phyloP scores from a whole-genome alignment of 176 grass and related monocot species.

The Eragrostis curvula region DNA sequence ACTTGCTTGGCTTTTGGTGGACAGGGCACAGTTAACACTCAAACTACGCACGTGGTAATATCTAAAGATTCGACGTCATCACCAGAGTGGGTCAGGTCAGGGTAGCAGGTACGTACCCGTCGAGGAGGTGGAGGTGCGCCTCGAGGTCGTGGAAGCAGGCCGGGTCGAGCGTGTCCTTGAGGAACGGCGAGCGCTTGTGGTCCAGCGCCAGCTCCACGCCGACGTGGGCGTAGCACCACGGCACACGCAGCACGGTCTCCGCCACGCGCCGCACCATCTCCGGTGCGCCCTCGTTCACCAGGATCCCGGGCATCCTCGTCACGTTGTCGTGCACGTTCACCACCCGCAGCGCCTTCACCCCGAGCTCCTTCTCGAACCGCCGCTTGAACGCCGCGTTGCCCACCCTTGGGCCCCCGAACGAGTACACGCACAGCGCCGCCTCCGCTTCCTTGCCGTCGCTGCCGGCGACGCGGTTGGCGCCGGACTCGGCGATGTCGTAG shows the following conservation, averaged over 20 bases:
- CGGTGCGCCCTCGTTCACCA: conserved; percentile 77
- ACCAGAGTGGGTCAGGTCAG: too few species aligned
- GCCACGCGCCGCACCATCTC: conserved; percentile 47
- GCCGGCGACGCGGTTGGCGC: conserved; percentile 23
- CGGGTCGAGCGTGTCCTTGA: conserved; percentile 73
- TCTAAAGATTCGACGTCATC: too few species aligned
- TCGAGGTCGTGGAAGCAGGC: conserved; percentile 77
- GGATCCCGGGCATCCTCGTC: conserved; percentile 72
- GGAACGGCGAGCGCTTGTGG: conserved; percentile 79
- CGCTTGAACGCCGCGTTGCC: conserved; percentile 73
- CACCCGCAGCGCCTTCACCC: conserved; percentile 74
- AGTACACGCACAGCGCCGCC: conserved; percentile 65
- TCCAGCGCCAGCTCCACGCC: conserved; percentile 73
- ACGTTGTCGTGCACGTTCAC: conserved; percentile 91
- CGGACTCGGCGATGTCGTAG: conserved; percentile 82
- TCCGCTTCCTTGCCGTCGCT: not conserved
- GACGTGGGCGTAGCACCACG: conserved; percentile 84
- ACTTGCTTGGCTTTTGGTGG: too few species aligned
- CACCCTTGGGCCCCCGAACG: conserved; percentile 77
- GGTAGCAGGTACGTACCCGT: conserved; percentile 58
- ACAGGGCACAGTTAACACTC: too few species aligned
- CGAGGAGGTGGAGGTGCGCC: conserved; percentile 83
- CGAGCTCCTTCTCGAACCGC: conserved; percentile 67
- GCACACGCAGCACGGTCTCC: conserved; percentile 55
- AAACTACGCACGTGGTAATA: too few species aligned